Base-by-base conservation (phyloP, 352 stramenopile genomes). In the Globisporangium carolinianum region DNA sequence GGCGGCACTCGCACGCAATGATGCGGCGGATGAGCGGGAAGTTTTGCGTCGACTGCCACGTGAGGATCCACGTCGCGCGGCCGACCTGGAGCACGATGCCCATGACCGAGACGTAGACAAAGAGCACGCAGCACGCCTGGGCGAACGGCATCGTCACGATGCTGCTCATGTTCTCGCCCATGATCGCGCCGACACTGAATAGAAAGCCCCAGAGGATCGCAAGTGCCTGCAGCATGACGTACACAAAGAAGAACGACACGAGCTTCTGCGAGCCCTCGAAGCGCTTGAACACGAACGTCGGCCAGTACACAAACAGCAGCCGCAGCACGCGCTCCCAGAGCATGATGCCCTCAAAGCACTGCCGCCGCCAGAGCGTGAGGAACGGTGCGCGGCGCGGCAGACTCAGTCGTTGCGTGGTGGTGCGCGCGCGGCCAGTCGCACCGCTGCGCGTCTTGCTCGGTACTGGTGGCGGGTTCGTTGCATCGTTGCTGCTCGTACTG, bases 21-120 rank as follows among this genome's bases (percentile, higher is more conserved):
- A 93, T 90, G 41, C 85, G 79, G 6, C 85, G 83, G 58, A 95
- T 95, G 35, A 93, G 79, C 52, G 85, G 85, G 58, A 95, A 95
- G 57, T 95, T 91, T 55, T 89, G 66, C 38, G 86, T 73, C 43
- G 85, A 95, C 55, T 95, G 85, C 85, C 85, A 95, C 57, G 81
- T 93, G 54, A 95, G 73, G 63, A 95, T 95, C 85, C 85, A 95
- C 41, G 76, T 93, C 15, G 85, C 82, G 15, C 85, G 83, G 8
- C 83, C 85, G 51, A 95, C 91, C 35, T 83, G 86, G 41, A 95
- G 60, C 53, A 93, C 73, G 47, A 95, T 92, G 37, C 77, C 77
- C 69, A 95, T 95, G 8, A 91, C 85, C 1, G 83, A 89, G 35
- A 76, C 80, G 62, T 93, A 87, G n/a, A 89, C 77, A 10, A 91